Conservation (phyloP, 257 asterid species). For the Solanum dulcamara region DNA sequence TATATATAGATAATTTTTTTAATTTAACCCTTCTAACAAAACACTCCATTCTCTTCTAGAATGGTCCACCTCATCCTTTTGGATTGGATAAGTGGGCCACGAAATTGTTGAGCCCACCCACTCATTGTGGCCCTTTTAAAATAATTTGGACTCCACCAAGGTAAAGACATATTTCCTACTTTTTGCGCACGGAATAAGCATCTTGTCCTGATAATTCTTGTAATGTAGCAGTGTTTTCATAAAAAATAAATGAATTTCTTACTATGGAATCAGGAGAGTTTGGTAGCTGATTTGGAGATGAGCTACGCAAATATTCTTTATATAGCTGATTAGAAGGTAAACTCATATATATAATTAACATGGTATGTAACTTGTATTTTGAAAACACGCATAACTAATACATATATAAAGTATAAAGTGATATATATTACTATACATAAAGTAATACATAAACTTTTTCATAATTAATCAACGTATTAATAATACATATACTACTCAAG, state of each 20-base stretch:
- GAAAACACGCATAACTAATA: too few species aligned
- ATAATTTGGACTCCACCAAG: neutral
- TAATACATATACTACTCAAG: too few species aligned
- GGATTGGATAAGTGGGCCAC: neutral
- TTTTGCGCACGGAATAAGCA: neutral
- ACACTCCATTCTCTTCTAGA: neutral
- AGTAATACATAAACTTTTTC: too few species aligned
- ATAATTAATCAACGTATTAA: too few species aligned
- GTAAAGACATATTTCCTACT: neutral
- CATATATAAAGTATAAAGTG: too few species aligned
- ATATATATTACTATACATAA: too few species aligned
- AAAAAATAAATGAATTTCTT: neutral
- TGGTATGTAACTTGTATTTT: too few species aligned
- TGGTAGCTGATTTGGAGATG: neutral
- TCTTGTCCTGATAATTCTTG: neutral
- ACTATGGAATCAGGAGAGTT: neutral
- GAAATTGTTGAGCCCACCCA: too few species aligned
- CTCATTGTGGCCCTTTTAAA: neutral
- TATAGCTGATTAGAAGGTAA: neutral
- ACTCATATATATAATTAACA: too few species aligned
- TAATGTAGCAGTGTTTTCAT: too few species aligned
- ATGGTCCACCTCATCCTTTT: neutral
- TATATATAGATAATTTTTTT: too few species aligned
- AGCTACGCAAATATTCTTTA: neutral
- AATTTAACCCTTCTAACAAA: too few species aligned